Evolutionary conservation across 805 yeast species (phyloP).

Genomic region (Zygosaccharomyces gambellarensis): DNA sequence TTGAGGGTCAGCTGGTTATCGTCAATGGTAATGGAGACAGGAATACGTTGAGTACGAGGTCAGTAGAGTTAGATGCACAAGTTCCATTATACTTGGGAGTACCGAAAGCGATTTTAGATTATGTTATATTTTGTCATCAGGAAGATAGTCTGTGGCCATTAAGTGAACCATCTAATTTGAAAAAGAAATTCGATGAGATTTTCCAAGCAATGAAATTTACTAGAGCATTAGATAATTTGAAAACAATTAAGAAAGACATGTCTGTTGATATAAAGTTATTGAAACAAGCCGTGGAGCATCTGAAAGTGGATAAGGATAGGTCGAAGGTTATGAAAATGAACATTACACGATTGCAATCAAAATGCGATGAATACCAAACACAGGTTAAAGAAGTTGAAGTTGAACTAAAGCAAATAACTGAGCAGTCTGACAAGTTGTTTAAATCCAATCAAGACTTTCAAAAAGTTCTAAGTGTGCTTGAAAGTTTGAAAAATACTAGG

Average conservation of each 20-base stretch:
- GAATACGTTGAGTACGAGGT: constrained; percentile 70
- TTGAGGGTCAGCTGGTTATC: constrained; percentile 81
- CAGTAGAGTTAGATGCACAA: constrained; percentile 75
- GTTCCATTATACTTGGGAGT: constrained; percentile 85
- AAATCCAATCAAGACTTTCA: constrained; percentile 79
- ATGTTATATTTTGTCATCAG: constrained; percentile 95
- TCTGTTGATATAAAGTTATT: constrained; percentile 67
- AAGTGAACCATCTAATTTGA: constrained; percentile 81
- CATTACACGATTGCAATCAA: constrained; percentile 39
- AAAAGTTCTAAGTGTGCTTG: constrained; percentile 57
- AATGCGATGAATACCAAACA: constrained; percentile 42
- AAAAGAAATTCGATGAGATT: constrained; percentile 92
- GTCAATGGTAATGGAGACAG: constrained; percentile 58
- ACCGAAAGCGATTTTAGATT: constrained; percentile 78
- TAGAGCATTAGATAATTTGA: constrained; percentile 78
- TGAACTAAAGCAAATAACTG: constrained; percentile 50
- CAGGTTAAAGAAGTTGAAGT: constrained; percentile 48
- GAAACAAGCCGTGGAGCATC: constrained; percentile 73
- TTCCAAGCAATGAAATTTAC: constrained; percentile 93
- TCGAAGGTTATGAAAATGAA: constrained; percentile 55
- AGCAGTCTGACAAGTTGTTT: constrained; percentile 59
- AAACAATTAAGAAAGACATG: constrained; percentile 71
- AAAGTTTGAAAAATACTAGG: constrained; percentile 48
- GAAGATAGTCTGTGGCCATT: constrained; percentile 97
- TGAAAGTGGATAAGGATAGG: constrained; percentile 66